Evolutionary conservation across 23 red algal species (phyloP).

Genomic region (Cyanidioschyzon merolae): DNA sequence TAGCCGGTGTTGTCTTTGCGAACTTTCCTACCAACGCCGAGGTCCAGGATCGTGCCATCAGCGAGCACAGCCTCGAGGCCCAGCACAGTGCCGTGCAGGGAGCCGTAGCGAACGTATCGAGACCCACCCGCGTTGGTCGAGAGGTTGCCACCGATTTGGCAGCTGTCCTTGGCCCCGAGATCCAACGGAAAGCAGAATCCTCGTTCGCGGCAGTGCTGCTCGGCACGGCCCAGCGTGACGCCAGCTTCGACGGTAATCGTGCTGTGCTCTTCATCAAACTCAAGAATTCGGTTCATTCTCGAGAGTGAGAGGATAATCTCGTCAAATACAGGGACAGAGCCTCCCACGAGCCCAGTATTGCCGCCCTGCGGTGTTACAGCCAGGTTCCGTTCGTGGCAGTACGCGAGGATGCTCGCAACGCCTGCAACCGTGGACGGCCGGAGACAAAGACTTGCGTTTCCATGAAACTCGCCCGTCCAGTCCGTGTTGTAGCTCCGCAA

Average conservation of each 20-base stretch:
- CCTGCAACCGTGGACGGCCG: conserved; percentile 46
- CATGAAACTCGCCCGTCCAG: conserved; percentile 72
- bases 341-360: conserved; percentile 94
- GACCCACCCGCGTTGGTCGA: conserved; percentile 89
- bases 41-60: conserved; percentile 58
- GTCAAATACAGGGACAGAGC: conserved; percentile 77
- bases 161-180: conserved; percentile 91
- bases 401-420: conserved; percentile 48
- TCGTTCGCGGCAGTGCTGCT: conserved; percentile 42
- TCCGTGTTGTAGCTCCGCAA: conserved; percentile 53
- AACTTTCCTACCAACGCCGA: conserved; percentile 23
- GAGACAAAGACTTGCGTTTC: conserved; percentile 34
- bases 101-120: conserved; percentile 80
- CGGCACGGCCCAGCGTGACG: conserved; percentile 45
- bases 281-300: conserved; percentile 60
- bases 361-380: conserved; percentile 89
- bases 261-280: conserved; percentile 47
- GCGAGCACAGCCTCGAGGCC: conserved; percentile 83
- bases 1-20: conserved; percentile 99
- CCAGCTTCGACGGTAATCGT: conserved; percentile 67
- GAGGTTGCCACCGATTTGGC: conserved; percentile 99
- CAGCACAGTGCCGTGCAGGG: conserved; percentile 48
- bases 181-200: conserved; percentile 91
- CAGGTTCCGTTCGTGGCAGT: conserved; percentile 56
- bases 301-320: conserved; percentile 30